phyloP scores from a whole-genome alignment of 2,329 filamentous ascomycete species.

The Chaetomiaceae sp. region DNA sequence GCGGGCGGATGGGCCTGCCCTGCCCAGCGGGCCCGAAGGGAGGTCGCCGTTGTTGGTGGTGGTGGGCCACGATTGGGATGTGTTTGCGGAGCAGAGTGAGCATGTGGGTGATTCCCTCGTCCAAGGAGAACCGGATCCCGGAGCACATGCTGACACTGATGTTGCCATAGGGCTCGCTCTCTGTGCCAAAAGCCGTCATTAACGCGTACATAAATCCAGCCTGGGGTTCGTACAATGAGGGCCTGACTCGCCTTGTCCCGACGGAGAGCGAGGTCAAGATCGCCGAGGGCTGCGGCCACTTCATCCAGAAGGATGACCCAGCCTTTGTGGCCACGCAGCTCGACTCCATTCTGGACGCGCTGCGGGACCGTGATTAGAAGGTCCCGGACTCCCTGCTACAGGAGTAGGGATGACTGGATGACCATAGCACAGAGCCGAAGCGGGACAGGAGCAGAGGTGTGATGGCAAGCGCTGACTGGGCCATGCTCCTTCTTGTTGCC shows the following conservation, averaged over 20 bases:
- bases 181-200: slow-evolving; percentile 36
- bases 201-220: slow-evolving; percentile 49
- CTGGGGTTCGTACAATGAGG: slow-evolving; percentile 52
- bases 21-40: slow-evolving; percentile 35
- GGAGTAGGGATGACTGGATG: too few species aligned
- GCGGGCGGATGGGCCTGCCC: slow-evolving; percentile 36
- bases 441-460: background rate
- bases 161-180: slow-evolving; percentile 26
- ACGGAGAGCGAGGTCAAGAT: slow-evolving; percentile 32
- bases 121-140: background rate
- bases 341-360: slow-evolving; percentile 13
- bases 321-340: slow-evolving; percentile 36
- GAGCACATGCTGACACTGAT: background rate
- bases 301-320: slow-evolving; percentile 52
- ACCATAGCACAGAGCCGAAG: background rate
- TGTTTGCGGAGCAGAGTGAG: slow-evolving; percentile 45
- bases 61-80: slow-evolving; percentile 50
- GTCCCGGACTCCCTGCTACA: background rate
- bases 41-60: slow-evolving; percentile 42
- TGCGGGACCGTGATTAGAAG: background rate
- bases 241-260: slow-evolving; percentile 41
- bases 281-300: slow-evolving; percentile 48
- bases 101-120: slow-evolving; percentile 14
- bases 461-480: too few species aligned
- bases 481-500: too few species aligned